Conservation (phyloP, 2,329 filamentous ascomycete genomes). For the Diaporthe destruens region DNA sequence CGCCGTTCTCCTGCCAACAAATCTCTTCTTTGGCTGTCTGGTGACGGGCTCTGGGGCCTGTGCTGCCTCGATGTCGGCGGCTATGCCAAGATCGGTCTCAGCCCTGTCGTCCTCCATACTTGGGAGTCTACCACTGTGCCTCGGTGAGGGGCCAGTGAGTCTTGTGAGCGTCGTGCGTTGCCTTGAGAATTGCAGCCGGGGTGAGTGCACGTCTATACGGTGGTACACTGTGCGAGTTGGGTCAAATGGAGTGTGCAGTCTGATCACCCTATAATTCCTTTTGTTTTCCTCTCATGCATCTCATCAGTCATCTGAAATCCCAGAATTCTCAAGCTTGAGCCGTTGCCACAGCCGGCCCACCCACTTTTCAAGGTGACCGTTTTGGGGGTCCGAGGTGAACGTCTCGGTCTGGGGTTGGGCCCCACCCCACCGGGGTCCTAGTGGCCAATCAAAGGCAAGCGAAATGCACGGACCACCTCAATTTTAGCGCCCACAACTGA, state of each 20-base stretch:
- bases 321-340: constrained; percentile 19
- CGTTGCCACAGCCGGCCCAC: not conserved
- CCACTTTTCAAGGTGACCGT: constrained; percentile 27
- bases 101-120: constrained; percentile 82
- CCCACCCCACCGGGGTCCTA: not conserved
- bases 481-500: constrained; percentile 42
- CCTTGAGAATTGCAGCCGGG: not conserved
- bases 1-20: constrained; percentile 85
- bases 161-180: not conserved
- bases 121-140: not conserved
- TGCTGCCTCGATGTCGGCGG: constrained; percentile 70
- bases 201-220: not conserved
- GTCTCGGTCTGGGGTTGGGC: not conserved
- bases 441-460: not conserved
- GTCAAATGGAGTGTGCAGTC: not conserved
- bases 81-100: constrained; percentile 77
- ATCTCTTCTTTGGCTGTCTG: constrained; percentile 89
- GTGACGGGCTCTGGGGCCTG: constrained; percentile 58
- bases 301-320: not conserved
- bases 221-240: not conserved
- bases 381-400: not conserved
- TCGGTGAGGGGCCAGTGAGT: not conserved
- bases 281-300: not conserved
- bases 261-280: not conserved
- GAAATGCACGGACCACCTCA: constrained; percentile 36